Evolutionary conservation across 2,329 filamentous ascomycete species (phyloP), one percentile per base, ranked within the genome.

Genomic region (Fusarium clavum): DNA sequence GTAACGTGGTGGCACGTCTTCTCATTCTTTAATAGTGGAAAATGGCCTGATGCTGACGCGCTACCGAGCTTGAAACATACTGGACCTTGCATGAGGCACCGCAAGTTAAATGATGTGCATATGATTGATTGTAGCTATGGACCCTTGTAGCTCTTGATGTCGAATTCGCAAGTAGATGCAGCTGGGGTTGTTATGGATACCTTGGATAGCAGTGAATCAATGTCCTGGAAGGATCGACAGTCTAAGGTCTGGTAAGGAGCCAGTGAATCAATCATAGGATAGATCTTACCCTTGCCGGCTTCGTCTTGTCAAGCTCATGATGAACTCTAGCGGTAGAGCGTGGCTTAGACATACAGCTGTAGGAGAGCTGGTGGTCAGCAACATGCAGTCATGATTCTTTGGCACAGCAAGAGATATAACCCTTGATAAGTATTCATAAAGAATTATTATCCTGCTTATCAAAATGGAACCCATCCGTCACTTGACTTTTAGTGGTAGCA

Each of bases 41-140:
- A 70, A 75, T 75, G 73, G 73, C 61, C 69, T 74, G 73, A 75
- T 74, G 68, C 45, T 71, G 61, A 71, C 55, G 64, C 55, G 55
- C 59, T 66, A 66, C 30, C 44, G 22, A 48, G 55, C 18, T 43
- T 44, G 40, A 8, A 56, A 30, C 38, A 46, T 27, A 61, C 44
- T 25, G 30, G 48, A 41, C 56, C 63, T 66, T 66, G 61, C 62
- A 65, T 65, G 60, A 51, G 54, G 32, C 32, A 44, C 49, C 6
- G 45, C 51, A 64, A 40, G 52, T 53, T 32, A 30, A 22, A 38
- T 46, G 13, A 45, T 40, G 43, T 44, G 24, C 46, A 60, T 51
- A 45, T 38, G 9, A 16, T 13, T 29, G 25, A 24, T 24, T 38
- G 20, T 18, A 9, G 29, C 7, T 44, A 44, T 38, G 16, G 11